These are phyloP conservation scores for Candida frijolesensis DNA, from an alignment of 1,139 yeast species.

Conservation along the genomic window DNA sequence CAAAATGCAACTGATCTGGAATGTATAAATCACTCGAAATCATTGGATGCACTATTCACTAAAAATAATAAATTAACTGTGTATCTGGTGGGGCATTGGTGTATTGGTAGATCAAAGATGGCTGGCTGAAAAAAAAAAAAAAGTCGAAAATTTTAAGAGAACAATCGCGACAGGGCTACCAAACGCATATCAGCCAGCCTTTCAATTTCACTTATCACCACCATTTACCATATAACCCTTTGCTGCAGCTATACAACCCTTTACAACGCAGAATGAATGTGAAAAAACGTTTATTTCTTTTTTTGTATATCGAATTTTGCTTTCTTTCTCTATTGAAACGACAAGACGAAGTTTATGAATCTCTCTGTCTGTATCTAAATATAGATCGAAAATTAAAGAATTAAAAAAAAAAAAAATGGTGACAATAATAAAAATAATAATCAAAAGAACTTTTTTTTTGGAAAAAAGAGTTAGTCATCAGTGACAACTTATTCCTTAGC, in stretches of 20 bases:
- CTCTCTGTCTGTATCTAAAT: conserved; percentile 1
- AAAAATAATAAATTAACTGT: neutral
- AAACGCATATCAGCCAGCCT: neutral
- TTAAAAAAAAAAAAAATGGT: neutral
- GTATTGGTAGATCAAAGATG: conserved; percentile 4
- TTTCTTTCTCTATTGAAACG: neutral
- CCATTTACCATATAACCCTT: neutral
- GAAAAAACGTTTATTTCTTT: neutral
- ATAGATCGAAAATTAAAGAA: neutral
- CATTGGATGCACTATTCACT: neutral
- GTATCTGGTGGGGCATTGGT: neutral
- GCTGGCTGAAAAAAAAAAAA: conserved; percentile 10
- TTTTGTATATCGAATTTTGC: neutral
- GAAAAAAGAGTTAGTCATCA: neutral
- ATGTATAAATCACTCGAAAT: neutral
- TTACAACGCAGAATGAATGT: neutral
- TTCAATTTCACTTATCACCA: neutral
- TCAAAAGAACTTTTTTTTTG: neutral
- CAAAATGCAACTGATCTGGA: neutral
- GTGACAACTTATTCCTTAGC: conserved; percentile 10
- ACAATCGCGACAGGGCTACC: neutral
- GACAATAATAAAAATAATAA: neutral
- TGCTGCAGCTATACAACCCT: neutral
- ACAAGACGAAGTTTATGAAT: neutral
- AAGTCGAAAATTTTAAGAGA: neutral